These are phyloP conservation scores for Pyrenophora teres DNA, from an alignment of 2,329 filamentous ascomycete species.

Conservation along the genomic window DNA sequence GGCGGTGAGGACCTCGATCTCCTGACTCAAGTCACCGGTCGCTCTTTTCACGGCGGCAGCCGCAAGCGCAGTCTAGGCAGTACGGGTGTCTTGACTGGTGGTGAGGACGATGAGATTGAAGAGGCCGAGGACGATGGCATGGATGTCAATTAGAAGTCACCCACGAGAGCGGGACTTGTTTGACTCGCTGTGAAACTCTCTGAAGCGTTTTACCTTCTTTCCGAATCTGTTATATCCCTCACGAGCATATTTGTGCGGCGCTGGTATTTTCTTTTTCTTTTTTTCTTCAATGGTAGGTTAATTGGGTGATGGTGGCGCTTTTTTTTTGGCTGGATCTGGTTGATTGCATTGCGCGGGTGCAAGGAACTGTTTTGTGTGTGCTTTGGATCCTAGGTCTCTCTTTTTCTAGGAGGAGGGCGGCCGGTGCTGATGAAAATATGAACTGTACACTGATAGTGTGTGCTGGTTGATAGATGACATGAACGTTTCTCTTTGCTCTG, in stretches of 20 bases:
- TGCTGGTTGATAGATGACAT: slow-evolving; percentile 2
- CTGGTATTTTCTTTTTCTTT: slow-evolving; percentile 3
- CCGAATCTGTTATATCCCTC: neutral
- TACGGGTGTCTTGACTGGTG: slow-evolving; percentile 45
- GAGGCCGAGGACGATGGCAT: slow-evolving; percentile 52
- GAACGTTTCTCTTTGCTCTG: neutral
- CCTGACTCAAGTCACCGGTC: slow-evolving; percentile 56
- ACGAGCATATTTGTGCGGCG: slow-evolving; percentile 26
- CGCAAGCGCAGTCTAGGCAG: slow-evolving; percentile 52
- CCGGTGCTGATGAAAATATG: slow-evolving; percentile 5
- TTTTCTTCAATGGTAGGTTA: neutral
- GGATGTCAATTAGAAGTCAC: slow-evolving; percentile 42
- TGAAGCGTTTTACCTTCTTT: neutral
- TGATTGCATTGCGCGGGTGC: slow-evolving; percentile 17
- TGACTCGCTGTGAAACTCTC: neutral
- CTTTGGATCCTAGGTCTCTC: neutral
- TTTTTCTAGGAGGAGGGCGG: neutral
- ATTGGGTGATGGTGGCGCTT: neutral
- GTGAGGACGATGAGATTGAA: slow-evolving; percentile 50
- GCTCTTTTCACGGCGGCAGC: slow-evolving; percentile 45
- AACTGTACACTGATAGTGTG: slow-evolving; percentile 8
- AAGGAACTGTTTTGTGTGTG: neutral
- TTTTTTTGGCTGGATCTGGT: neutral
- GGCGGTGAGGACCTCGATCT: slow-evolving; percentile 81
- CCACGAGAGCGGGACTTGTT: neutral